Evolutionary conservation across 106 monocot genomes (phyloP).

Genomic region (Dioscorea dumetorum): DNA sequence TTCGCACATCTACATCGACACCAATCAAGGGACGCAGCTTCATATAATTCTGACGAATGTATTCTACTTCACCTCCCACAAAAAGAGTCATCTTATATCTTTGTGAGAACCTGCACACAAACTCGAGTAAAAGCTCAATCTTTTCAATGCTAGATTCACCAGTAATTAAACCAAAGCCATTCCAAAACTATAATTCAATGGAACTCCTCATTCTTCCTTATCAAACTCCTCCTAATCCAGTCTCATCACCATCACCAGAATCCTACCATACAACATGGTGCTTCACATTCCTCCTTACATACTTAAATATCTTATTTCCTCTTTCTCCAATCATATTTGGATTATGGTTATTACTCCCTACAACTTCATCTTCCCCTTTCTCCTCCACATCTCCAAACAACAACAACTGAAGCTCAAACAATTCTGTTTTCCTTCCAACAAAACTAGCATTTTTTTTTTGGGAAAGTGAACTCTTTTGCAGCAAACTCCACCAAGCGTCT

Average conservation of each 20-base stretch:
- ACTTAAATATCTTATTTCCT: neutral
- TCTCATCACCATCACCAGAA: neutral
- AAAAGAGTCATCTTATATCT: conserved; percentile 73
- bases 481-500: conserved; percentile 27
- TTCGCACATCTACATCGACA: conserved; percentile 31
- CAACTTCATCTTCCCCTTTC: too few relatives aligned
- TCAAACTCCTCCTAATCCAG: too few relatives aligned
- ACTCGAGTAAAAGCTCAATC: conserved; percentile 69
- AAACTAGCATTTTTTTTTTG: conserved; percentile 49
- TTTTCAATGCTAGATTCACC: conserved; percentile 66
- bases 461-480: conserved; percentile 44
- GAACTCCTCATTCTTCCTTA: neutral
- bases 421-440: conserved; percentile 55
- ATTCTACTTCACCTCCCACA: conserved; percentile 62
- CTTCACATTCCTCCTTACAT: too few relatives aligned
- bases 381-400: conserved; percentile 8
- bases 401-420: conserved; percentile 31
- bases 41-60: conserved; percentile 50
- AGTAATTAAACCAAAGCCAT: conserved; percentile 47
- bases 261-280: too few relatives aligned
- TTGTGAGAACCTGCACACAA: conserved; percentile 40
- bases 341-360: too few relatives aligned
- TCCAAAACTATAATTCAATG: conserved; percentile 7
- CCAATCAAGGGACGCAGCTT: conserved; percentile 41
- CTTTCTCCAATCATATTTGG: conserved; percentile 15